Percentiles rank a stretch among this genome's conserved stretches.
These are phyloP conservation scores for Solanum chiquidenum DNA, from an alignment of 257 asterid genomes.

Conservation along the genomic window DNA sequence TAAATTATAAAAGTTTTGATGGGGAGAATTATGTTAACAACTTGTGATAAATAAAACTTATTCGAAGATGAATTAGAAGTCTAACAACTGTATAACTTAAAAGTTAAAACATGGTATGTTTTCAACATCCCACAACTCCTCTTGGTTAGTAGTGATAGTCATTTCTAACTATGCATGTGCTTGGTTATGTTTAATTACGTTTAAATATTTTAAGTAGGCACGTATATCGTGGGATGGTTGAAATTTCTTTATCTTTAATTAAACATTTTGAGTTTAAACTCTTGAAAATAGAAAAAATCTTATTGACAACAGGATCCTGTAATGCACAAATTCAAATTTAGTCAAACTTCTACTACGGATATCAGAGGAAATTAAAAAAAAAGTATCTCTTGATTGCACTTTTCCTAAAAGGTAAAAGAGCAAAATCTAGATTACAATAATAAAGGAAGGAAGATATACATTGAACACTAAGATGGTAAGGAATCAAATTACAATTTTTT, in stretches of 20 bases:
- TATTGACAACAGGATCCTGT: background rate
- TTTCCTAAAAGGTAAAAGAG: background rate
- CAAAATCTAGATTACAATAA: background rate
- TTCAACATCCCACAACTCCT: background rate
- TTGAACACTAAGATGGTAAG: background rate
- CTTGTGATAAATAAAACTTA: background rate
- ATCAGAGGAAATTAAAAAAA: background rate
- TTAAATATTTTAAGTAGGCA: background rate
- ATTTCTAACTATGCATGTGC: background rate
- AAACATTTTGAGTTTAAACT: too few relatives aligned
- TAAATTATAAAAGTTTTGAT: too few relatives aligned
- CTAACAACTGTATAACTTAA: background rate
- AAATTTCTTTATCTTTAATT: fast-evolving
- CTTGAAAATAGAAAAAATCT: background rate
- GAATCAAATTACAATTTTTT: background rate
- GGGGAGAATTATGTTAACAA: background rate
- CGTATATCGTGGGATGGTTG: background rate
- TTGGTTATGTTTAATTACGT: background rate
- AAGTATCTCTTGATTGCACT: background rate
- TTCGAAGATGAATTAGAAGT: background rate
- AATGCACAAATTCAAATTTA: background rate
- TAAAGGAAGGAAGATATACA: background rate
- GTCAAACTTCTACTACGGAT: background rate
- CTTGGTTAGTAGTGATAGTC: background rate
- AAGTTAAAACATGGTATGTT: background rate